A percentile compares a stretch with the other conserved stretches of the same genome.
Conservation (phyloP, 257 asterid genomes). For the Paraleonurus japonicus region DNA sequence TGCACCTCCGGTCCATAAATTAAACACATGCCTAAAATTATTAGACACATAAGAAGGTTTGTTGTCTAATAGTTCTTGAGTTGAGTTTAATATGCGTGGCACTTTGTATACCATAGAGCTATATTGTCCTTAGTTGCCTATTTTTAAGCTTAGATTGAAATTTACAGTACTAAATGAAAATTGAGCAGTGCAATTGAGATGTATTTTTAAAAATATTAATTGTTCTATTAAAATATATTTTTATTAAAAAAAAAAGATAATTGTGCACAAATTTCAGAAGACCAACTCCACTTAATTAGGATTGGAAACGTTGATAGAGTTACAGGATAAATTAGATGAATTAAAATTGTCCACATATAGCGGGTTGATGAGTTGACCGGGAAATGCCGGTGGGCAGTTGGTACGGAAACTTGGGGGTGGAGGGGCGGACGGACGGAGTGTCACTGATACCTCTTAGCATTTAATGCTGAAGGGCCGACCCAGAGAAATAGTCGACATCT, state of each 20-base stretch:
- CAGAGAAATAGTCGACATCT: slow-evolving; percentile 26
- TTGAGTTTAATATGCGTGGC: background rate
- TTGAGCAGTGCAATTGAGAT: too few relatives aligned
- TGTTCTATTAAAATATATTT: too few relatives aligned
- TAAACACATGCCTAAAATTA: background rate
- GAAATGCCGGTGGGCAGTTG: slow-evolving; percentile 54
- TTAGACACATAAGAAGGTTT: background rate
- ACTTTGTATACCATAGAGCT: background rate
- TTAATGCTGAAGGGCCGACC: slow-evolving; percentile 44
- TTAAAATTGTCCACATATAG: background rate
- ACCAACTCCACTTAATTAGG: too few relatives aligned
- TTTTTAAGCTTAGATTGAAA: too few relatives aligned
- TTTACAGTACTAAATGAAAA: too few relatives aligned
- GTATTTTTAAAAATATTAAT: too few relatives aligned
- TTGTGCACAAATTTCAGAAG: too few relatives aligned
- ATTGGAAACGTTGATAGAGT: background rate
- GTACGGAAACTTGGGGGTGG: slow-evolving; percentile 39
- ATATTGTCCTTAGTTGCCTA: too few relatives aligned
- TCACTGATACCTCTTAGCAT: slow-evolving; percentile 30
- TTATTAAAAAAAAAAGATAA: too few relatives aligned
- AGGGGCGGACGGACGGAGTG: slow-evolving; percentile 26
- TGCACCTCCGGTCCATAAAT: background rate
- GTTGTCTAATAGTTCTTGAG: background rate
- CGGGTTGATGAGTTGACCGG: slow-evolving; percentile 43
- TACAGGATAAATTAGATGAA: background rate